Evolutionary conservation across 1,284 basidiomycete species (phyloP), one percentile per base, ranked within the genome.

Genomic region (Malassezia cuniculi): DNA sequence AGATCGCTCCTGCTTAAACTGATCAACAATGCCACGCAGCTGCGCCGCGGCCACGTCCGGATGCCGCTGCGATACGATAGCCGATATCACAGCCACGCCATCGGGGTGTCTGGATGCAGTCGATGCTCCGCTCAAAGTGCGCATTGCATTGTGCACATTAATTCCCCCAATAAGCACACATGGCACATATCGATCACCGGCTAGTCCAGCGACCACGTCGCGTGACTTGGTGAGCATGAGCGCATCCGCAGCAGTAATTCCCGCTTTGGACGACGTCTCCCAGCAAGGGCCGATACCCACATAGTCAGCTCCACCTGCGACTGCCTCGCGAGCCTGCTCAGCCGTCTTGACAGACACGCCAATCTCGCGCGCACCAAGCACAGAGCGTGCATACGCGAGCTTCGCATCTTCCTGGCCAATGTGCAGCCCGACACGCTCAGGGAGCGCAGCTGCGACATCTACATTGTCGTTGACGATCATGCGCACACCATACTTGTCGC

Each of bases 381-480:
- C 40, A 9, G 39, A 21, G 11, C 62, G 78, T 0, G 82, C 86
- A 19, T 78, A 60, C 2, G 71, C 52, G 1, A 85, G 72, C 2
- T 83, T 78, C 74, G 89, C 82, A 65, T 95, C 89, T 0, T 78
- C 77, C 70, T 95, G 89, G 3, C 89, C 89, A 34, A 95, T 72
- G 60, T 95, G 89, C 8, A 94, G 78, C 5, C 84, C 87, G 34
- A 78, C 77, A 2, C 79, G 80, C 7, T 66, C 66, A 34, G 61
- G 54, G 1, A 66, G 52, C 5, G 50, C 48, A 3, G 55, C 46
- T 11, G 54, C 56, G 2, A 66, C 55, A 24, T 50, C 41, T 10
- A 66, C 38, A 18, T 57, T 61, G 40, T 66, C 62, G 35, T 95
- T 94, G 70, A 95, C 83, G 44, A 95, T 72, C 19, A 95, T 72